Conservation (phyloP, 129 eudicot genomes). For the Escallonia herrerae region DNA sequence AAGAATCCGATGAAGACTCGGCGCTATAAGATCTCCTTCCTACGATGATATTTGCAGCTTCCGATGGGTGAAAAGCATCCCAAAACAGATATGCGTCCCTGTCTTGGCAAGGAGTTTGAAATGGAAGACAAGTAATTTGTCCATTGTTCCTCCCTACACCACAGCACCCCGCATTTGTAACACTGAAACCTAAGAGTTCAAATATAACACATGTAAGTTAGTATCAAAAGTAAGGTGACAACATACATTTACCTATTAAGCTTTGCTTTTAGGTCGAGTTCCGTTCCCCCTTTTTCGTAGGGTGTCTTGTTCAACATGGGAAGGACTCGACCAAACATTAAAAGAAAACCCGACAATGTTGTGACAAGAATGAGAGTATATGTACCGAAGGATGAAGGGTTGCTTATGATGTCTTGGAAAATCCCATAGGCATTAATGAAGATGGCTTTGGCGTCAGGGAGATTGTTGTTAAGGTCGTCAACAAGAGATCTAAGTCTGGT, state of each 20-base stretch:
- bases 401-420: constrained; percentile 60
- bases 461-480: constrained; percentile 40
- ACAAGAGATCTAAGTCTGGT: constrained; percentile 48
- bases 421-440: constrained; percentile 72
- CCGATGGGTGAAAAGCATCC: constrained; percentile 88
- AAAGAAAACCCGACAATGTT: too few species aligned
- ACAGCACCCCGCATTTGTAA: constrained; percentile 85
- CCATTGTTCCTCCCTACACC: constrained; percentile 92
- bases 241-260: too few species aligned
- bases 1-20: constrained; percentile 48
- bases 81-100: constrained; percentile 61
- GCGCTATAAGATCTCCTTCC: constrained; percentile 77
- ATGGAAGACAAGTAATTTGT: constrained; percentile 77
- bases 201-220: not conserved
- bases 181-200: constrained; percentile 48
- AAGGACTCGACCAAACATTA: too few species aligned
- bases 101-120: constrained; percentile 60
- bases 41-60: constrained; percentile 65
- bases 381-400: constrained; percentile 58
- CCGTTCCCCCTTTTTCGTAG: constrained; percentile 19
- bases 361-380: not conserved
- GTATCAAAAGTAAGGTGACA: too few species aligned
- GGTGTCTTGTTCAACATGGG: too few species aligned
- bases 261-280: too few species aligned
- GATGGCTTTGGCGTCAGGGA: constrained; percentile 49